Evolutionary conservation across 129 eudicot genomes (phyloP).

Genomic region (Flaveria ramosissima): DNA sequence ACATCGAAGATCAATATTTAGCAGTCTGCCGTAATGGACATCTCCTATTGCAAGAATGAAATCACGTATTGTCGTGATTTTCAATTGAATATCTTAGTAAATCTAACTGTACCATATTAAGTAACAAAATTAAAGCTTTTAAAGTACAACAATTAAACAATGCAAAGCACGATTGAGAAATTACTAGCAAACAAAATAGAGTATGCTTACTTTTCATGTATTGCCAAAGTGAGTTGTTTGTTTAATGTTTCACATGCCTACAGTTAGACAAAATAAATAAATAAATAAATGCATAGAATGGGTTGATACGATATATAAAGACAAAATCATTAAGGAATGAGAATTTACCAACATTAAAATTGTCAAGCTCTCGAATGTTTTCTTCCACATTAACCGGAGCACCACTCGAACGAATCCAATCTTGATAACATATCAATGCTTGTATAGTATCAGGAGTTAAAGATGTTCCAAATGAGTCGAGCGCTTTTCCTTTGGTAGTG

Average conservation of each 20-base stretch:
- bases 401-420: constrained; percentile 7
- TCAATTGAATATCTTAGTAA: background rate
- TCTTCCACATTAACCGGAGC: constrained; percentile 1
- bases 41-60: too few species aligned
- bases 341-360: background rate
- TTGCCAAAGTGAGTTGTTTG: too few species aligned
- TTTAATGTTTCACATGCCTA: too few species aligned
- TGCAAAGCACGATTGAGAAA: too few species aligned
- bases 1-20: too few species aligned
- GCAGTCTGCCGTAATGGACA: too few species aligned
- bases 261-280: too few species aligned
- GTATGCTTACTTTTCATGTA: background rate
- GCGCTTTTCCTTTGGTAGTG: background rate
- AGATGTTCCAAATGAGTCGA: background rate
- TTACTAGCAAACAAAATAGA: background rate
- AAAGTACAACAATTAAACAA: too few species aligned
- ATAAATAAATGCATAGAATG: too few species aligned
- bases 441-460: constrained; percentile 6
- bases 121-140: background rate
- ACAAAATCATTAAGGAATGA: background rate
- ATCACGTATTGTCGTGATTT: too few species aligned
- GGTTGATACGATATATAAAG: too few species aligned
- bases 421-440: constrained; percentile 17
- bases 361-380: constrained; percentile 12
- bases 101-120: background rate